Conservation (phyloP, 1,139 yeast genomes). For the Geotrichum klebahnii region DNA sequence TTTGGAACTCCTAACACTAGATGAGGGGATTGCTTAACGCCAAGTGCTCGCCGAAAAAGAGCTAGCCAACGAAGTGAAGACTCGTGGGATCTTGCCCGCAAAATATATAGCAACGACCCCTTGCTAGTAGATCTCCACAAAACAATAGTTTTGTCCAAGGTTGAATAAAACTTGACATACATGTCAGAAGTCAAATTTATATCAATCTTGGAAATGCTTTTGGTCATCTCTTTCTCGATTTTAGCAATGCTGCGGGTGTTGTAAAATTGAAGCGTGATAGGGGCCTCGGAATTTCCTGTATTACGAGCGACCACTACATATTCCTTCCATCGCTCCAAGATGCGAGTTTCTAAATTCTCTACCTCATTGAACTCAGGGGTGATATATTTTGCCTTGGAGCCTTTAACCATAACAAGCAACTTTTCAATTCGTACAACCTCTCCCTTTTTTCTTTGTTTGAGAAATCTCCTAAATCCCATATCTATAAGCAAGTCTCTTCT, state of each 20-base stretch:
- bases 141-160: constrained; percentile 64
- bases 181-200: constrained; percentile 32
- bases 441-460: constrained; percentile 41
- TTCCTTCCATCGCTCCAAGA: constrained; percentile 74
- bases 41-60: constrained; percentile 48
- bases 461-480: too few species aligned
- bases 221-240: constrained; percentile 35
- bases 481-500: too few species aligned
- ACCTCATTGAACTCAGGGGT: constrained; percentile 44
- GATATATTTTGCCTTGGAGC: constrained; percentile 33
- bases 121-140: constrained; percentile 41
- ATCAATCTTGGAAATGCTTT: constrained; percentile 29
- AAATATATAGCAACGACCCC: constrained; percentile 46
- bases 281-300: constrained; percentile 47
- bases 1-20: constrained; percentile 52
- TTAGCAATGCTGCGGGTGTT: constrained; percentile 45
- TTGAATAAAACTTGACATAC: constrained; percentile 54
- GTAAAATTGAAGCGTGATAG: constrained; percentile 61
- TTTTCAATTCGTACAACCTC: constrained; percentile 62
- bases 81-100: constrained; percentile 49
- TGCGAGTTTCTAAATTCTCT: constrained; percentile 51
- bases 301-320: constrained; percentile 62
- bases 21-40: constrained; percentile 33
- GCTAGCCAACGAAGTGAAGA: constrained; percentile 61
- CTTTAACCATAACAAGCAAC: constrained; percentile 60